Base-by-base conservation (phyloP, 139 green algal genomes). In the Chlamydomonas sphaeroides region DNA sequence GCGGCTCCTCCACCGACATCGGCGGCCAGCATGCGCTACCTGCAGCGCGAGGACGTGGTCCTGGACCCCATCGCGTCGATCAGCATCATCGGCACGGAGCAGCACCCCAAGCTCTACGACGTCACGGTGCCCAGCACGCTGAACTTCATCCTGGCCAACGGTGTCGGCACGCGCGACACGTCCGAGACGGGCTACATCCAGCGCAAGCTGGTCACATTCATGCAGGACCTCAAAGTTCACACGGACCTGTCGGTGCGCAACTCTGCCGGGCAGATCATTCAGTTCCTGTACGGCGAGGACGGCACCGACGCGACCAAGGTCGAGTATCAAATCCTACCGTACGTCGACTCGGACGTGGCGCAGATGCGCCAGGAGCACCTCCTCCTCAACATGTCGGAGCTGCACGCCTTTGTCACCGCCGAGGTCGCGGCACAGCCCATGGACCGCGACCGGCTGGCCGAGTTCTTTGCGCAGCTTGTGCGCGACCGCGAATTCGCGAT, bases 241-340 rank as follows among this genome's bases (percentile, higher is more conserved):
- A n/a, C n/a, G n/a, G n/a, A n/a, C 87, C 89, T 99, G 33, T 97
- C 97, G 86, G 94, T 98, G 65, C 93, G 94, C 76, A 91, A 79
- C 57, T 97, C 99, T 69, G 94, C 94, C 56, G 97, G 97, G 30
- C 90, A 96, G n/a, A 92, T 98, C 39, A 89, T 98, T 59, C 97
- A 99, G 92, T 99, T 99, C 85, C 86, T 99, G 84, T 99, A 99
- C 84, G 97, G 97, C 48, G 97, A 99, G 89, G 97, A 99, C 72
- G 97, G 97, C 82, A 99, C 99, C 96, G 97, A 99, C 62, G 97
- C 92, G 28, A 91, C 93, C 15, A 88, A 87, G 62, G 96, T 99
- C 53, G 97, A 99, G 92, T 79, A 82, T 2, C 97, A 99, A 90
- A 91, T 87, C 65, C 80, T 99, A 35, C 92, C 97, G 38, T 87